phyloP scores from a whole-genome alignment of 805 yeast genomes.

The Candida nemodendra region DNA sequence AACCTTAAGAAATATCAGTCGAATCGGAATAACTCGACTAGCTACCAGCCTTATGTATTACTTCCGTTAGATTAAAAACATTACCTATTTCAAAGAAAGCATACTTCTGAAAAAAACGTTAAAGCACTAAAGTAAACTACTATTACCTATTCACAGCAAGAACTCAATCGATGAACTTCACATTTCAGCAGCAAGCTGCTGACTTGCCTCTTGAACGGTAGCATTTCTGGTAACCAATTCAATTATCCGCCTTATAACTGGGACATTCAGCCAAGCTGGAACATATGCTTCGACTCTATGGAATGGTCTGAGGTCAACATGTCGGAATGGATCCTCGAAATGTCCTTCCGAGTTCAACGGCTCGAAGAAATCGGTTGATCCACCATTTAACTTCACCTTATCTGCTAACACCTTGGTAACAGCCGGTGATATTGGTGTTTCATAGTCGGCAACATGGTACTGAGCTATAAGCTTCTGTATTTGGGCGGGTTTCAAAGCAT shows the following conservation, averaged over 20 bases:
- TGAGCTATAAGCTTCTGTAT: constrained; percentile 88
- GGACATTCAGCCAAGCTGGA: constrained; percentile 91
- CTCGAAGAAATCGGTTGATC: constrained; percentile 65
- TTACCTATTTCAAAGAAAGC: no score
- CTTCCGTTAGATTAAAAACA: no score
- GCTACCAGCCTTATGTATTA: no score
- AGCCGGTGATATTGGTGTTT: constrained; percentile 82
- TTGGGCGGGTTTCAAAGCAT: constrained; percentile 91
- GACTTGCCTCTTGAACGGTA: constrained; percentile 55
- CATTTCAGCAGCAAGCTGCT: no score
- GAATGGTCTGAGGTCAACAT: constrained; percentile 72
- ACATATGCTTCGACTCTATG: constrained; percentile 84
- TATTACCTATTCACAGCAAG: no score
- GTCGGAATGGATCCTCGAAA: constrained; percentile 81
- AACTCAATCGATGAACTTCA: no score
- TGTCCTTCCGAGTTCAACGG: constrained; percentile 68
- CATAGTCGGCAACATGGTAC: constrained; percentile 91
- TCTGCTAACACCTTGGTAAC: constrained; percentile 81
- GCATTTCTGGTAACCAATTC: constrained; percentile 87
- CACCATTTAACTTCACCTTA: constrained; percentile 60
- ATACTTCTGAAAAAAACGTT: no score
- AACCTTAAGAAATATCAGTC: no score
- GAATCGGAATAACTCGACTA: no score
- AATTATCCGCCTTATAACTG: constrained; percentile 82
- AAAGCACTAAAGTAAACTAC: no score